Conservation (phyloP, 23 red algal species). For the Gracilaria vermiculophylla region DNA sequence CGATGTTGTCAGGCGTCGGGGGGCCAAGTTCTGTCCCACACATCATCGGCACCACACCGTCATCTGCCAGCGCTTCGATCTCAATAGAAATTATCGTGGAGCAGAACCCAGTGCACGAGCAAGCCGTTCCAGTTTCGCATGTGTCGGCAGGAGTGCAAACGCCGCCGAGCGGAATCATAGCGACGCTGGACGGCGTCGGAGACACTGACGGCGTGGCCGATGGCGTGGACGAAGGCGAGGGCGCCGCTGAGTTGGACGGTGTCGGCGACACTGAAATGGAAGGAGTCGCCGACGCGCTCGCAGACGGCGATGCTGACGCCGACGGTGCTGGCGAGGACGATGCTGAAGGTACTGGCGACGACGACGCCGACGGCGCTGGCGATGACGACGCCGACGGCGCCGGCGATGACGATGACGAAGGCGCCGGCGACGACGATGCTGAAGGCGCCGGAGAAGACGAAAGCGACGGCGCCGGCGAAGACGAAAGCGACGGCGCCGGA, state of each 20-base stretch:
- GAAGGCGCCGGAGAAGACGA: not conserved
- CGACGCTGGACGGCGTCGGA: not conserved
- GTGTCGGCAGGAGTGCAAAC: not conserved
- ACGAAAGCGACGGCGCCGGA: no score
- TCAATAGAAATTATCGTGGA: not conserved
- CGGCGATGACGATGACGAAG: constrained; percentile 1
- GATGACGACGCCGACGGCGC: constrained; percentile 6
- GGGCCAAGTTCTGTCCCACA: constrained; percentile 1
- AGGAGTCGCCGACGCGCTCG: not conserved
- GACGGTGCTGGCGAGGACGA: not conserved
- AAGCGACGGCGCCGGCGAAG: not conserved
- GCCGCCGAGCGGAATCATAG: constrained; percentile 6
- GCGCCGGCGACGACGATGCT: not conserved
- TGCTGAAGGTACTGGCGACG: not conserved
- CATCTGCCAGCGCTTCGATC: not conserved
- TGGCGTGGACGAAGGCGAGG: not conserved
- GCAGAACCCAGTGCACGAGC: constrained; percentile 25
- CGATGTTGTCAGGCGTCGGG: not conserved
- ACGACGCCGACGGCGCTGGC: not conserved
- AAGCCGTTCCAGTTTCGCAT: constrained; percentile 19
- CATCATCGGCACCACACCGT: not conserved
- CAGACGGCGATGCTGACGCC: not conserved
- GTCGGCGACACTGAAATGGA: not conserved
- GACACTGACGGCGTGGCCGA: not conserved
- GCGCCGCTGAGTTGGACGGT: not conserved